Conservation (phyloP, 176 grass and related monocot genomes). For the Dactylis glomerata region DNA sequence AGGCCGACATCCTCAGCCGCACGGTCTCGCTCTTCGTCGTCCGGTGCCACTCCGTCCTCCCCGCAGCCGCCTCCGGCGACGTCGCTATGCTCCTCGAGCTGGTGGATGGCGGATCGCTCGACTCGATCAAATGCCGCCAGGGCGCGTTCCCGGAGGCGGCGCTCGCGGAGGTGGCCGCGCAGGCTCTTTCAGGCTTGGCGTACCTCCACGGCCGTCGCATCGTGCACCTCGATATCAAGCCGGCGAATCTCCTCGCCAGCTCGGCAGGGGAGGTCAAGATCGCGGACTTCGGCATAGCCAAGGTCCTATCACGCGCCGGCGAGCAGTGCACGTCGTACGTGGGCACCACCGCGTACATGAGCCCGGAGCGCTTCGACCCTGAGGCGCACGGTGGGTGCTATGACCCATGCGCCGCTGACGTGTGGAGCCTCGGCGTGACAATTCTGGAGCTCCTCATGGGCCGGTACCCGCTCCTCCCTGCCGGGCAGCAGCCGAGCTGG, state of each 20-base stretch:
- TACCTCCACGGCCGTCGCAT: neutral
- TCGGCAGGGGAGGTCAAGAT: conserved; percentile 36
- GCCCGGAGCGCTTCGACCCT: conserved; percentile 46
- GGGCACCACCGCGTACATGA: conserved; percentile 54
- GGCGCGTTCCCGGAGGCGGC: conserved; percentile 47
- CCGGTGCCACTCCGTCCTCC: conserved; percentile 49
- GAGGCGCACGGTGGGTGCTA: conserved; percentile 20
- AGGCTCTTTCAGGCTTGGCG: conserved; percentile 37
- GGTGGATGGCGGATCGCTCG: conserved; percentile 44
- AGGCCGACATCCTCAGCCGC: conserved; percentile 31
- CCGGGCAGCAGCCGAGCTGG: conserved; percentile 48
- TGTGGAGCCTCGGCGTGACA: conserved; percentile 50
- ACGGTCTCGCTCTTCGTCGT: conserved; percentile 43
- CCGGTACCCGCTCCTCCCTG: conserved; percentile 44
- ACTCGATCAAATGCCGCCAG: neutral
- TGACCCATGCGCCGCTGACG: conserved; percentile 44
- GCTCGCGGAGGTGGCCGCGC: conserved; percentile 44
- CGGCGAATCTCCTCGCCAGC: conserved; percentile 38
- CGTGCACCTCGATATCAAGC: conserved; percentile 55
- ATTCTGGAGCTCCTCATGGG: conserved; percentile 37
- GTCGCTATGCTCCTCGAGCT: conserved; percentile 51
- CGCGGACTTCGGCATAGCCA: conserved; percentile 49
- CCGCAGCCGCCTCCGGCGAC: neutral
- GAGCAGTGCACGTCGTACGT: conserved; percentile 29
- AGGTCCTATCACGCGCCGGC: conserved; percentile 26